Base-by-base conservation (phyloP, 2,329 filamentous ascomycete genomes). In the Aspergillus ustus region DNA sequence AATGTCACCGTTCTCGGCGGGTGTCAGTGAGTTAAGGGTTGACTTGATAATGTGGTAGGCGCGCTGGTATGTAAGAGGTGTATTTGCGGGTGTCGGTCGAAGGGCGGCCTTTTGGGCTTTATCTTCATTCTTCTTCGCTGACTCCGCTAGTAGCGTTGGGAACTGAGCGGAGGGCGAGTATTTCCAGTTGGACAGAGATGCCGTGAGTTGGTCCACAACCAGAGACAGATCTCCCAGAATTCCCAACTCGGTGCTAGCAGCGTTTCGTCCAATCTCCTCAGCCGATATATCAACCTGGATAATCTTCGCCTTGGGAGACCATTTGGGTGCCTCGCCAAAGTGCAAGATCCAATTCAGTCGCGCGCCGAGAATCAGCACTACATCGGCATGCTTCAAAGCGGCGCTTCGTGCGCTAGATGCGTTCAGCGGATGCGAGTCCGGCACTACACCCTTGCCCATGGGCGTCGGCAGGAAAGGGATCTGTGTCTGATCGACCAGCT, bases 341-440 rank as follows among this genome's bases (percentile, higher is more conserved):
- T 85, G 83, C 4, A 87, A 74, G 54, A 87, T 86, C 84, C 84
- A 87, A 63, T 87, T 87, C 46, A 87, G 70, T 40, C 83, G 78
- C 2, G 83, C 84, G 4, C 84, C 84, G 2, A 86, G 75, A 3
- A 87, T 73, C 3, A 87, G 70, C 17, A 86, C 82, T 1, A 87
- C 81, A 67, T 87, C 84, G 3, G 85, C 82, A 45, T 81, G 72
- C 67, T 81, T 82, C 45, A 87, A 72, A 3, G 84, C 84, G 17
- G 81, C 77, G 48, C 83, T 84, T 58, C 85, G 78, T 4, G 84
- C 83, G 51, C 83, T 82, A 2, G 84, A 83, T 17, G 77, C 77
- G 67, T 87, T 86, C 52, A 80, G 74, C 0, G 79, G 76, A 67
- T 85, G 82, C 0, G 81, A 84, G 65, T 86, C 84, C 9, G 84